Evolutionary conservation across 371 early-diverging fungal genomes (phyloP).

Genomic region (Circinella umbellata): DNA sequence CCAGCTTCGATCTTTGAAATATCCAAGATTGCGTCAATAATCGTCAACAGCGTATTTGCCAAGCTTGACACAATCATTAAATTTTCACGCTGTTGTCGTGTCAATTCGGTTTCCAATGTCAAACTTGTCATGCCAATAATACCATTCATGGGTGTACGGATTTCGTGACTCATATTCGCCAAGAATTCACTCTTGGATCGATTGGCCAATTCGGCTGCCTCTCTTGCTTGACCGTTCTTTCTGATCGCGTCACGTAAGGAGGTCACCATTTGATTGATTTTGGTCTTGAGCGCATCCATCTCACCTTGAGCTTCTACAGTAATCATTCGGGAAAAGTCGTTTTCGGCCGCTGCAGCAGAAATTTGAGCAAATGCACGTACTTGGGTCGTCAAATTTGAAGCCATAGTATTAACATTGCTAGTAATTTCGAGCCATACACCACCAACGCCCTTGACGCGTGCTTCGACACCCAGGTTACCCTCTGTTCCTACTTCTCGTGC

Average conservation of each 20-base stretch:
- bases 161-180: slow-evolving; percentile 75
- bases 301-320: slow-evolving; percentile 73
- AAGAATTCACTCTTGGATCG: slow-evolving; percentile 74
- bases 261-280: slow-evolving; percentile 72
- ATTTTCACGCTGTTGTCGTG: slow-evolving; percentile 72
- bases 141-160: slow-evolving; percentile 76
- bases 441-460: slow-evolving; percentile 48
- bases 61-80: slow-evolving; percentile 67
- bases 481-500: slow-evolving; percentile 58
- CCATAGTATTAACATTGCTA: slow-evolving; percentile 57
- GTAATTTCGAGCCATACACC: slow-evolving; percentile 61
- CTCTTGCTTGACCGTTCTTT: slow-evolving; percentile 68
- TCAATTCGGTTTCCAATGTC: slow-evolving; percentile 59
- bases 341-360: slow-evolving; percentile 61
- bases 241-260: slow-evolving; percentile 67
- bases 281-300: slow-evolving; percentile 72
- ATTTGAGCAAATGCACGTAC: slow-evolving; percentile 64
- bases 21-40: slow-evolving; percentile 79
- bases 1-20: slow-evolving; percentile 82
- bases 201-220: slow-evolving; percentile 73
- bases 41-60: slow-evolving; percentile 65
- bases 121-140: slow-evolving; percentile 74
- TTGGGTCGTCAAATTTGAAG: slow-evolving; percentile 53
- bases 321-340: slow-evolving; percentile 66
- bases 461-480: slow-evolving; percentile 50